A percentile compares a stretch with the other conserved stretches of the same genome.
These are phyloP conservation scores for Pyracantha coccinea DNA, from an alignment of 331 rosid genomes.

Conservation along the genomic window DNA sequence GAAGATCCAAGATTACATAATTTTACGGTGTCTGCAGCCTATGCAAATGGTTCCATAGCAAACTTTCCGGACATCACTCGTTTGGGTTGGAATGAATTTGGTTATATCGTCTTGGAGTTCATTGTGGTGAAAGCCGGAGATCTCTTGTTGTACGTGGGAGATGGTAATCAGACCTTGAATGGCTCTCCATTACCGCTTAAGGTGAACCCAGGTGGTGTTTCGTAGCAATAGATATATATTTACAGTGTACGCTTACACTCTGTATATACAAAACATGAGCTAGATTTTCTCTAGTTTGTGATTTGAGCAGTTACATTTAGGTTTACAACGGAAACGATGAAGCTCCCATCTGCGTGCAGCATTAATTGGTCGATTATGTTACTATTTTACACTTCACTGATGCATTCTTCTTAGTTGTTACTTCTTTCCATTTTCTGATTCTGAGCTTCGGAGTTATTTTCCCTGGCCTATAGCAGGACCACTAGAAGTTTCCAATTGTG, in stretches of 20 bases:
- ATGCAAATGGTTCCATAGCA: conserved; percentile 47
- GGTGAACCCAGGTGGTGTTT: conserved; percentile 68
- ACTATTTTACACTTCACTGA: background rate
- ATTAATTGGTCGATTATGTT: background rate
- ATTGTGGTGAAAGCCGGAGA: conserved; percentile 46
- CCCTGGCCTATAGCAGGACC: conserved; percentile 37
- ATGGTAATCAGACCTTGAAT: conserved; percentile 58
- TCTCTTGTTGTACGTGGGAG: conserved; percentile 41
- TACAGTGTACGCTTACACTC: no score
- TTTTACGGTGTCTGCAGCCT: conserved; percentile 36
- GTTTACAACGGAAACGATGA: background rate
- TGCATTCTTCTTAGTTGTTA: background rate
- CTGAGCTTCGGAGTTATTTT: background rate
- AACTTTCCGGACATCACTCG: conserved; percentile 35
- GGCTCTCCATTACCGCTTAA: conserved; percentile 62
- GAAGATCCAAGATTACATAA: conserved; percentile 40
- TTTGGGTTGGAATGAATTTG: conserved; percentile 63
- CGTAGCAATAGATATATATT: background rate
- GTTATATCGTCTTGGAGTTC: conserved; percentile 52
- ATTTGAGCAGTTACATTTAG: background rate
- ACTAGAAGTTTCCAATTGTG: conserved; percentile 55
- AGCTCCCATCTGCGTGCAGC: background rate
- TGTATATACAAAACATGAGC: no score
- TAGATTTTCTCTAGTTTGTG: background rate
- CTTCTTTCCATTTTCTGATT: background rate